Evolutionary conservation across 768 basidiomycete genomes (phyloP).

Genomic region (Multifurca ochricompacta): DNA sequence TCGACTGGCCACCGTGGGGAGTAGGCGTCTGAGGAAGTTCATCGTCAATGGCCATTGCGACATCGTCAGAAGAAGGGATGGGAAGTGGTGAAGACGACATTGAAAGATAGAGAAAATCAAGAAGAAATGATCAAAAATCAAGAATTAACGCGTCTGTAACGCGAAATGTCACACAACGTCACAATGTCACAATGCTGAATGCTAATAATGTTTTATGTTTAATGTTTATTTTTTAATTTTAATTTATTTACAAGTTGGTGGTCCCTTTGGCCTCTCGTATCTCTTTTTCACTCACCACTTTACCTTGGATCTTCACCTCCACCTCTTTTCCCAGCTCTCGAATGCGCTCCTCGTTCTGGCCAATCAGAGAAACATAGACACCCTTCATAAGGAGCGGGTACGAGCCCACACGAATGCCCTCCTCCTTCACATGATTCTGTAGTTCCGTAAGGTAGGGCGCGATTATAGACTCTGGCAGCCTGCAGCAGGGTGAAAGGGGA

Average conservation of each 20-base stretch:
- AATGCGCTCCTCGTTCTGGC: constrained; percentile 38
- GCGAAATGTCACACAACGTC: no score
- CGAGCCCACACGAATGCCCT: constrained; percentile 77
- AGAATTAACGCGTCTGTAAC: constrained; percentile 9
- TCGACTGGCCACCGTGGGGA: constrained; percentile 28
- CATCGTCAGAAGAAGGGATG: constrained; percentile 20
- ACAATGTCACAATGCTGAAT: constrained; percentile 20
- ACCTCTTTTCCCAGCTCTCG: constrained; percentile 55
- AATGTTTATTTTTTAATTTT: no score
- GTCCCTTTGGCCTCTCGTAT: constrained; percentile 42
- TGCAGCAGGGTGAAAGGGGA: constrained; percentile 27
- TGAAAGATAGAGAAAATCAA: no score
- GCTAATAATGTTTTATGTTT: no score
- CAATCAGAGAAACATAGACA: constrained; percentile 60
- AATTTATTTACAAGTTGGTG: neutral
- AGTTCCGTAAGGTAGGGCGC: constrained; percentile 81
- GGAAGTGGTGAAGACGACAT: constrained; percentile 22
- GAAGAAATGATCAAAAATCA: no score
- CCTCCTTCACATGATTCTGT: constrained; percentile 60
- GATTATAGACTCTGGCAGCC: constrained; percentile 74
- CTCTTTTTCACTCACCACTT: constrained; percentile 58
- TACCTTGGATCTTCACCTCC: constrained; percentile 48
- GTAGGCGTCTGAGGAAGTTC: constrained; percentile 17
- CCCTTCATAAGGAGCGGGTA: constrained; percentile 56
- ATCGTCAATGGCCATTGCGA: constrained; percentile 11